Conservation (phyloP, 352 stramenopile genomes). For the Phytopythium aichiense region DNA sequence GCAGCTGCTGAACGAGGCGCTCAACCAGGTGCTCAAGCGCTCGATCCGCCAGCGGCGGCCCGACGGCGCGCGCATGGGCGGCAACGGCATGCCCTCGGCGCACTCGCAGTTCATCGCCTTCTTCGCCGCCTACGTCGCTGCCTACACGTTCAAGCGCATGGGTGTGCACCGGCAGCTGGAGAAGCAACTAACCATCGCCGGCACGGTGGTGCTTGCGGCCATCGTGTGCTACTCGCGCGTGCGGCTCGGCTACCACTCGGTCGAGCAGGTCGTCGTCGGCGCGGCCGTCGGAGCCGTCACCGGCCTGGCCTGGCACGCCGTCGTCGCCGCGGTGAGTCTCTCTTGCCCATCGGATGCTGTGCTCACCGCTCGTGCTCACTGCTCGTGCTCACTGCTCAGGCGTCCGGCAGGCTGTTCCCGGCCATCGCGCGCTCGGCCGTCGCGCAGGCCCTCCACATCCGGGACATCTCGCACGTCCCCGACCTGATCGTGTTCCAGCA, state of each 20-base stretch:
- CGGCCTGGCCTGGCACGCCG: conserved; percentile 51
- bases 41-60: conserved; percentile 68
- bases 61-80: conserved; percentile 54
- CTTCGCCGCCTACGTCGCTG: conserved; percentile 65
- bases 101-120: conserved; percentile 83
- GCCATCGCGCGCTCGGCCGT: conserved; percentile 37
- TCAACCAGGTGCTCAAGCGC: conserved; percentile 81
- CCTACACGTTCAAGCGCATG: conserved; percentile 64
- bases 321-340: conserved; percentile 24
- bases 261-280: conserved; percentile 65
- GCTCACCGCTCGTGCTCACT: background rate
- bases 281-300: conserved; percentile 36
- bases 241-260: conserved; percentile 74
- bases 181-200: conserved; percentile 56
- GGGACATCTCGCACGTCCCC: conserved; percentile 69
- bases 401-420: conserved; percentile 56
- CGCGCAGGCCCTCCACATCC: conserved; percentile 59
- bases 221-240: conserved; percentile 73
- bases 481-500: conserved; percentile 80
- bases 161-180: conserved; percentile 46
- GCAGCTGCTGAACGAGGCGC: conserved; percentile 62
- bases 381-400: conserved; percentile 16
- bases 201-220: conserved; percentile 32
- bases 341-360: background rate
- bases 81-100: conserved; percentile 72